Evolutionary conservation across 2,329 filamentous ascomycete species (phyloP).

Genomic region (Epichloe scottii): DNA sequence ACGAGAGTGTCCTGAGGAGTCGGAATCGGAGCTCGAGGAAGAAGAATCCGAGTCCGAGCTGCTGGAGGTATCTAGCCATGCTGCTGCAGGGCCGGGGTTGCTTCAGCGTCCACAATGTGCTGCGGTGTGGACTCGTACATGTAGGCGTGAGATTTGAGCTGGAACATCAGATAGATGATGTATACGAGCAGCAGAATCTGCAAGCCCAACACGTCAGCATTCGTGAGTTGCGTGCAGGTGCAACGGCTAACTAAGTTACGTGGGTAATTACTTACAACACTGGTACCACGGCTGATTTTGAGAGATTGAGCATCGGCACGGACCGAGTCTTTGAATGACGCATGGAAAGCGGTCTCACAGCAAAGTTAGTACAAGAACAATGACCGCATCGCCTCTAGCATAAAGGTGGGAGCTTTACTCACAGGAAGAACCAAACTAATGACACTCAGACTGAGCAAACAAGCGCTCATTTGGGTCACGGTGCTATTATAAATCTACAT

Average conservation of each 20-base stretch:
- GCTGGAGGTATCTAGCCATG: constrained; percentile 64
- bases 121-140: constrained; percentile 89
- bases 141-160: constrained; percentile 84
- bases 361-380: constrained; percentile 15
- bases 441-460: constrained; percentile 78
- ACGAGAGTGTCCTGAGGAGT: constrained; percentile 41
- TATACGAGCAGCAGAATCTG: constrained; percentile 72
- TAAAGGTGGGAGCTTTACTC: constrained; percentile 16
- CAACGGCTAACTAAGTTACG: constrained; percentile 10
- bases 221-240: background rate
- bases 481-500: constrained; percentile 79
- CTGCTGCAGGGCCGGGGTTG: constrained; percentile 74
- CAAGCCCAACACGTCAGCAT: background rate
- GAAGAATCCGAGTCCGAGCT: constrained; percentile 39
- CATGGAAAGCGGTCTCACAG: constrained; percentile 71
- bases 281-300: constrained; percentile 80
- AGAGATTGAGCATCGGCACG: constrained; percentile 60
- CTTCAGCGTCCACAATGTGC: constrained; percentile 83
- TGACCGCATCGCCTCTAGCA: background rate
- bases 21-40: constrained; percentile 57
- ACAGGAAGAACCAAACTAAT: constrained; percentile 78
- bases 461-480: constrained; percentile 92
- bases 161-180: constrained; percentile 72
- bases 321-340: constrained; percentile 55
- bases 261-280: constrained; percentile 48